These are phyloP conservation scores for Pulveroboletus sp. DNA, from an alignment of 768 basidiomycete genomes.

Conservation along the genomic window DNA sequence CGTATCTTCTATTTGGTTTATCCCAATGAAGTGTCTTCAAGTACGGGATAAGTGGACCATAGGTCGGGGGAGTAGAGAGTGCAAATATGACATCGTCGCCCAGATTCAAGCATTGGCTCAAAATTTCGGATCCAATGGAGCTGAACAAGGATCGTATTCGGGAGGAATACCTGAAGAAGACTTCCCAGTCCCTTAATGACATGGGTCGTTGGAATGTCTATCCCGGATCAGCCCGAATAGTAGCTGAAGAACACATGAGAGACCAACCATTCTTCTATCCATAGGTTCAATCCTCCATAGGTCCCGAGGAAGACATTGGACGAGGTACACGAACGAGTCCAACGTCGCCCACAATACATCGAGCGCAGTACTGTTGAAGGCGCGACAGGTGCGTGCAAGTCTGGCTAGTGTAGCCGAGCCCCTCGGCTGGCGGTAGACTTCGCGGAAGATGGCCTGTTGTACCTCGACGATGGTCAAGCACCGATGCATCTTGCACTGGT, in stretches of 20 bases:
- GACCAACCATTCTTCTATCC: slow-evolving; percentile 10
- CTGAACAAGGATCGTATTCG: slow-evolving; percentile 15
- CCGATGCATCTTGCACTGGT: slow-evolving; percentile 15
- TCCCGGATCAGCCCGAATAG: slow-evolving; percentile 7
- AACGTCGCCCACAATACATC: slow-evolving; percentile 22
- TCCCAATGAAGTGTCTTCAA: slow-evolving; percentile 21
- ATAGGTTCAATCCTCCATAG: slow-evolving; percentile 19
- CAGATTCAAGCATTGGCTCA: slow-evolving; percentile 2
- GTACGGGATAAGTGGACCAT: slow-evolving; percentile 19
- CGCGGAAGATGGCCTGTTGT: slow-evolving; percentile 20
- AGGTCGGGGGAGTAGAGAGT: slow-evolving; percentile 20
- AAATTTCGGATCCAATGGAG: neutral
- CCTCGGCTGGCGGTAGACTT: slow-evolving; percentile 3
- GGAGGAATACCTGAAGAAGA: slow-evolving; percentile 25
- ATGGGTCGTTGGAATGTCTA: slow-evolving; percentile 24
- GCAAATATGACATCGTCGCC: slow-evolving; percentile 23
- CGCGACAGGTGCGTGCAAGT: slow-evolving; percentile 24
- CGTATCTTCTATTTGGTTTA: slow-evolving; percentile 8
- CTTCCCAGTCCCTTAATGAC: slow-evolving; percentile 25
- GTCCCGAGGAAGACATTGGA: slow-evolving; percentile 26
- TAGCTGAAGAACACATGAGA: neutral
- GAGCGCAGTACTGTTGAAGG: slow-evolving; percentile 20
- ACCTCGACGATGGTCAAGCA: slow-evolving; percentile 27
- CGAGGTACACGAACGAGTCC: slow-evolving; percentile 19
- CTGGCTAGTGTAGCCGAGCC: slow-evolving; percentile 13